Evolutionary conservation across 129 eudicot genomes (phyloP), one percentile per base, ranked within the genome.

Genomic region (Lactuca sativa): DNA sequence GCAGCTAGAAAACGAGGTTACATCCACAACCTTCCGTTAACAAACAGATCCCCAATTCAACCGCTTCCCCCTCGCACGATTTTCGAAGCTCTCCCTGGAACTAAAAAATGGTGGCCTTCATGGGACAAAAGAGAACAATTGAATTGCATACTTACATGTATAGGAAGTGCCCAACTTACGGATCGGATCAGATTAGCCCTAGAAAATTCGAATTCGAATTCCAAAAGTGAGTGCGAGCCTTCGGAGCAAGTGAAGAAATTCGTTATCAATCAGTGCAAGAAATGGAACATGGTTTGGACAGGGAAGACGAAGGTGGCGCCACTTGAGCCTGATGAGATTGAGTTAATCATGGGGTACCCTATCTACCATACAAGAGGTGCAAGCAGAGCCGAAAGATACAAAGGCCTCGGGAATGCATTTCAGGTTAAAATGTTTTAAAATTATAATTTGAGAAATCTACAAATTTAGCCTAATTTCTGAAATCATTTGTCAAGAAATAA

Each of bases 251-350:
- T 33, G 4, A 55, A 68, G 66, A 43, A 73, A 4, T 72, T 9
- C 17, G 30, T 76, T 0, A 51, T 76, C 7, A 14, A 57, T 0
- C 71, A 83, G 36, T 83, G 85, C 62, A 72, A 38, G 17, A 80
- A 69, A 38, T 83, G 80, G 85, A 83, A 83, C 56, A 25, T 80
- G 62, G 76, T 83, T 3, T 83, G 88, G 88, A 70, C 64, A 0
- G 88, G 84, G 1, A 79, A 62, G 67, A 54, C 61, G 15, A 79
- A 36, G 66, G 84, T 71, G 2, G 80, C 84, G 3, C 79, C 83
- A 13, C 78, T 83, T 9, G 84, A 83, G 34, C 84, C 84, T 13
- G 74, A 79, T 37, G 84, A 79, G 57, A 72, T 79, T 41, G 88
- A 83, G 77, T 14, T 7, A 48, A 49, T 83, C 9, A 55, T 83